A percentile compares a stretch with the other conserved stretches of the same genome.
phyloP scores from a whole-genome alignment of 768 basidiomycete genomes.

The Hypholoma sublateritium region DNA sequence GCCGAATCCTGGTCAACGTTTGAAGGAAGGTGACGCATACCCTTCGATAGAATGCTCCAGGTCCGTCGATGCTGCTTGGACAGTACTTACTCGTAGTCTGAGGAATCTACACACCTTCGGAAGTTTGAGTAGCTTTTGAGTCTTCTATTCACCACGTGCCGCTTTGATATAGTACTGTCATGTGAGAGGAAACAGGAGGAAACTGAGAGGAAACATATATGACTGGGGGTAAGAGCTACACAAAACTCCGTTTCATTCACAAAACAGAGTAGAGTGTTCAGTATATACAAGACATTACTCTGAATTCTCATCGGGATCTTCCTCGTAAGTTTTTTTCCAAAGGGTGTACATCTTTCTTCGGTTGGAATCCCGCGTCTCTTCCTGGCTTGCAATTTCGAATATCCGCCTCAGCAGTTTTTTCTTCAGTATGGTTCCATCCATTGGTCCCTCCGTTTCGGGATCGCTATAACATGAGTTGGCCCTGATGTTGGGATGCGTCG shows the following conservation, averaged over 20 bases:
- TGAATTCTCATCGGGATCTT: slow-evolving; percentile 29
- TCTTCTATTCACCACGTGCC: too few species aligned
- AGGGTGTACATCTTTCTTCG: slow-evolving; percentile 81
- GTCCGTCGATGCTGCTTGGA: too few species aligned
- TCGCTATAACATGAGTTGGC: slow-evolving; percentile 53
- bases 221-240: too few species aligned
- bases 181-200: too few species aligned
- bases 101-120: too few species aligned
- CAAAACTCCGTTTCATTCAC: too few species aligned
- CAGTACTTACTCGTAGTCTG: too few species aligned
- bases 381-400: slow-evolving; percentile 73
- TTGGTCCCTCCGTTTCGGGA: slow-evolving; percentile 36
- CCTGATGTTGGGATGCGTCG: slow-evolving; percentile 42
- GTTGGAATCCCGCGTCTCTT: slow-evolving; percentile 75
- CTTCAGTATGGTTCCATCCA: slow-evolving; percentile 39
- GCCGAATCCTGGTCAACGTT: slow-evolving; percentile 22
- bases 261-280: too few species aligned
- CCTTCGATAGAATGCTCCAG: background rate
- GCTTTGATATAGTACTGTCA: too few species aligned
- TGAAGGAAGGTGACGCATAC: background rate
- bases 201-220: too few species aligned
- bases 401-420: slow-evolving; percentile 58
- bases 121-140: too few species aligned
- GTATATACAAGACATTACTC: slow-evolving; percentile 7
- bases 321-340: slow-evolving; percentile 66